Percentiles rank a stretch among this genome's conserved stretches.
These are phyloP conservation scores for Hyaloscypha variabilis DNA, from an alignment of 495 filamentous ascomycete genomes.

Conservation along the genomic window DNA sequence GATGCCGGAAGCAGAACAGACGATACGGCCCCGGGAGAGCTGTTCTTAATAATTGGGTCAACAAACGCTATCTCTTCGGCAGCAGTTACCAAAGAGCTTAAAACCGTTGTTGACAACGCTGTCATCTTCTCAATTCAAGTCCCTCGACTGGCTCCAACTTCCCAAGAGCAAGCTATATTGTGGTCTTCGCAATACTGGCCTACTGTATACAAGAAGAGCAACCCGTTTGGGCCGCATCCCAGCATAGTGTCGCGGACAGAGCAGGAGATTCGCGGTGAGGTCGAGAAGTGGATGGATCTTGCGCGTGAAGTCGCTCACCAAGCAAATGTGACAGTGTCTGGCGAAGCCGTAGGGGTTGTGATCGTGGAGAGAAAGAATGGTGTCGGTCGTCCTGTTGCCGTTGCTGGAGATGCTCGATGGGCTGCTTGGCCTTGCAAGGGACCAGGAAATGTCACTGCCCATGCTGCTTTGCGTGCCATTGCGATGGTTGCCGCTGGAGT, in stretches of 20 bases:
- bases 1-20: background rate
- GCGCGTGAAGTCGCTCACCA: conserved; percentile 65
- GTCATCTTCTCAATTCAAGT: conserved; percentile 58
- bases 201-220: conserved; percentile 79
- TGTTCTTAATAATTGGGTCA: conserved; percentile 49
- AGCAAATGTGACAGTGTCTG: conserved; percentile 55
- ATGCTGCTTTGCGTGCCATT: conserved; percentile 84
- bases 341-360: conserved; percentile 78
- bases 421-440: conserved; percentile 24
- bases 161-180: conserved; percentile 68
- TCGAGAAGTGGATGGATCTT: conserved; percentile 65
- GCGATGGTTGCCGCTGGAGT: conserved; percentile 80
- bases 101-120: conserved; percentile 38
- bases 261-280: conserved; percentile 58
- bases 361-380: conserved; percentile 62
- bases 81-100: conserved; percentile 45
- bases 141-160: conserved; percentile 76
- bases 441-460: conserved; percentile 74
- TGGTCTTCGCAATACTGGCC: conserved; percentile 88
- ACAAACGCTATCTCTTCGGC: conserved; percentile 42
- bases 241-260: conserved; percentile 56
- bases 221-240: conserved; percentile 75
- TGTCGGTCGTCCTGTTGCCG: conserved; percentile 55
- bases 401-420: conserved; percentile 81
- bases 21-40: conserved; percentile 13